Evolutionary conservation across 2,329 filamentous ascomycete genomes (phyloP).

Genomic region (Ceratocystis huliohia): DNA sequence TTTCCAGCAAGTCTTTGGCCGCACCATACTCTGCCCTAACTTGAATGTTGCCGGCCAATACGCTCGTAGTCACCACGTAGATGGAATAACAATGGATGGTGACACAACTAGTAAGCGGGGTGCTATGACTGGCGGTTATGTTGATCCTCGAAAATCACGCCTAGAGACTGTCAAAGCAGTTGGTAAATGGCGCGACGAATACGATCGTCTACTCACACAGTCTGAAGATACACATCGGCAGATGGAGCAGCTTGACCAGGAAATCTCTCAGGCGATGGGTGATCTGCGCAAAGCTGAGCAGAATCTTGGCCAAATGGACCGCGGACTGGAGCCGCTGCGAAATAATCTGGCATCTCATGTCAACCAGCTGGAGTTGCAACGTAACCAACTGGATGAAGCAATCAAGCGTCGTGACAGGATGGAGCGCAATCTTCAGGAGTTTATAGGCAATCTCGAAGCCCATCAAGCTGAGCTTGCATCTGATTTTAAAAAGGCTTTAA

Average conservation of each 20-base stretch:
- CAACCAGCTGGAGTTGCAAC: conserved; percentile 60
- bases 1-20: conserved; percentile 90
- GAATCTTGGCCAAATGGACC: conserved; percentile 61
- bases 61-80: conserved; percentile 78
- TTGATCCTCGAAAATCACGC: conserved; percentile 74
- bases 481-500: conserved; percentile 85
- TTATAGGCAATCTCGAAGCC: conserved; percentile 61
- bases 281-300: conserved; percentile 75
- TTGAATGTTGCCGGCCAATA: conserved; percentile 80
- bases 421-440: conserved; percentile 59
- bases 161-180: conserved; percentile 71
- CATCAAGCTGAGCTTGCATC: conserved; percentile 71
- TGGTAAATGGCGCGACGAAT: conserved; percentile 60
- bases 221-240: conserved; percentile 53
- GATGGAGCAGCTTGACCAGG: conserved; percentile 70
- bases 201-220: conserved; percentile 52
- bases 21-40: conserved; percentile 86
- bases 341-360: conserved; percentile 65
- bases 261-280: conserved; percentile 76
- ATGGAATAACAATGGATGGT: conserved; percentile 87
- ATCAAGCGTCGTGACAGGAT: conserved; percentile 51
- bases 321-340: conserved; percentile 67
- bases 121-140: conserved; percentile 86
- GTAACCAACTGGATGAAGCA: conserved; percentile 61
- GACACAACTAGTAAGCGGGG: conserved; percentile 92